Evolutionary conservation across 2,329 filamentous ascomycete genomes (phyloP), one percentile per base, ranked within the genome.

Genomic region (Trichoderma harzianum): DNA sequence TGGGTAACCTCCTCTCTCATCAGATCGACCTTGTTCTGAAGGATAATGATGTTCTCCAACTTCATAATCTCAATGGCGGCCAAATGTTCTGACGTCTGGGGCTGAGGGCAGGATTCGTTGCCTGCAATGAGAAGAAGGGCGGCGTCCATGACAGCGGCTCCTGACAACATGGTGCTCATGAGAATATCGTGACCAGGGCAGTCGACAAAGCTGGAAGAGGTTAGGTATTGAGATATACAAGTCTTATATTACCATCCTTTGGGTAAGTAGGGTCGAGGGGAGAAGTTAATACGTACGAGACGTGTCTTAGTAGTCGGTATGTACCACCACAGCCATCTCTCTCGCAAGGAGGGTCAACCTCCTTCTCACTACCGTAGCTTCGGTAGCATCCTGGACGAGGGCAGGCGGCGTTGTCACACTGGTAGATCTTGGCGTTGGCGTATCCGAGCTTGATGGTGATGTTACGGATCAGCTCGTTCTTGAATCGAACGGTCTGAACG

Each of bases 11-110:
- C 95, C 87, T 98, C 93, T 78, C 94, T 90, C 94, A 99, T 98
- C 77, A 99, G 85, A 82, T 99, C 96, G 79, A 99, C 96, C 89
- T 99, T 99, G 87, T 99, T 99, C 85, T 99, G 96, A 72, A 99
- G 90, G 80, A 99, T 98, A 82, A 99, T 97, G 84, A 99, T 98
- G 86, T 99, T 97, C 83, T 97, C 94, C 75, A 99, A 90, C 88
- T 99, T 99, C 96, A 99, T 99, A 82, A 99, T 99, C 84, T 99
- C 96, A 80, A 99, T 98, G 76, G 96, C 96, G 76, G 96, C 96
- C 86, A 99, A 88, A 88, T 99, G 96, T 86, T 99, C 96, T 28
- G 95, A 98, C 21, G 96, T 99, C 85, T 99, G 96, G 65, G 96
- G 96, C 84, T 99, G 96, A 39, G 96, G 96, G 86, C 96, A 98